These are phyloP conservation scores for Russula sp. DNA, from an alignment of 768 basidiomycete species.

Conservation along the genomic window DNA sequence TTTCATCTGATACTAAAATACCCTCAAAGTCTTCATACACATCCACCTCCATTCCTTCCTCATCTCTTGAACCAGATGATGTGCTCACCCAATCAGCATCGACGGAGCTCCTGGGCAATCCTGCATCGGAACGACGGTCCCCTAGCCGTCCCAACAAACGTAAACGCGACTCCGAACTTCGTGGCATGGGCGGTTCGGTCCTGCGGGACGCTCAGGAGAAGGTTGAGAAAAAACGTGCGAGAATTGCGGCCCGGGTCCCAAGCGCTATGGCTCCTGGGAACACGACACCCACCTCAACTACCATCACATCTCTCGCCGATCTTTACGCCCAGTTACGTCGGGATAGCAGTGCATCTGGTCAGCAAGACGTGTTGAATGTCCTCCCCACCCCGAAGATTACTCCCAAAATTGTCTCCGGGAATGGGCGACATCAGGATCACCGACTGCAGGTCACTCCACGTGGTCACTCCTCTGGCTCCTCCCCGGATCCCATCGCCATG, in stretches of 20 bases:
- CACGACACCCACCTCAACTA: neutral
- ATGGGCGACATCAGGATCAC: neutral
- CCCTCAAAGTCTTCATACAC: constrained; percentile 1
- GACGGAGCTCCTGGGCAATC: neutral
- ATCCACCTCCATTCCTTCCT: neutral
- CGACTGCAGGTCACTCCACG: neutral
- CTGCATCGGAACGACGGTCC: neutral
- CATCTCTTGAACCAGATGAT: neutral
- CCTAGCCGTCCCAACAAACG: neutral
- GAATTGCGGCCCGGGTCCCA: constrained; percentile 15
- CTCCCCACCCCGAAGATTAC: neutral
- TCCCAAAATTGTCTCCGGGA: neutral
- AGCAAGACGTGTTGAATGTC: neutral
- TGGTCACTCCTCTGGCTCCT: neutral
- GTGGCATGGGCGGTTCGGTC: neutral
- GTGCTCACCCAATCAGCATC: neutral
- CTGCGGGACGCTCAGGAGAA: constrained; percentile 12
- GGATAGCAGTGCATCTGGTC: constrained; percentile 4
- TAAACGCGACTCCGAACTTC: constrained; percentile 3
- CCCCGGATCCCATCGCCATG: constrained; percentile 15
- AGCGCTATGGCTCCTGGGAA: constrained; percentile 2
- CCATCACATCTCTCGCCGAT: constrained; percentile 12
- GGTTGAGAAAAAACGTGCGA: constrained; percentile 17
- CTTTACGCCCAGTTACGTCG: constrained; percentile 16
- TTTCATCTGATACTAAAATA: neutral